A percentile compares a stretch with the other conserved stretches of the same genome.
These are phyloP conservation scores for Meredithiella fracta DNA, from an alignment of 2,329 filamentous ascomycete species.

Conservation along the genomic window DNA sequence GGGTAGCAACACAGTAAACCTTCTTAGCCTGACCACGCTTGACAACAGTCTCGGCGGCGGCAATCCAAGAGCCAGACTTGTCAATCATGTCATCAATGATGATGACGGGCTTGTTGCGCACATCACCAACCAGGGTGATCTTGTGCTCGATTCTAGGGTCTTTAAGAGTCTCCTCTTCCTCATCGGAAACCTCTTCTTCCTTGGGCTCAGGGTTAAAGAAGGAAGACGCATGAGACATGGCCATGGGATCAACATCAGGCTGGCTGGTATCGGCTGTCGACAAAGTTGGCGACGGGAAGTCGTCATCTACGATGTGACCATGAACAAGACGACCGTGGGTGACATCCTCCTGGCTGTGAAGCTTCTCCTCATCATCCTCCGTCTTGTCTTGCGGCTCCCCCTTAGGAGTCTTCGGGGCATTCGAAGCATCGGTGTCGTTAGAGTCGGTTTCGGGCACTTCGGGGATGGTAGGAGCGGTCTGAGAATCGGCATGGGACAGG, in stretches of 20 bases:
- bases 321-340: conserved; percentile 82
- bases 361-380: conserved; percentile 49
- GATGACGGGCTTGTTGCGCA: conserved; percentile 73
- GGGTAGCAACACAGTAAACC: conserved; percentile 95
- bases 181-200: conserved; percentile 72
- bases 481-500: conserved; percentile 2
- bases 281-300: conserved; percentile 63
- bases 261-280: conserved; percentile 52
- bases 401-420: neutral
- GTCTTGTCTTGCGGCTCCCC: conserved; percentile 19
- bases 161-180: conserved; percentile 79
- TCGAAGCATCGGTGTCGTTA: neutral
- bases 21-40: conserved; percentile 83
- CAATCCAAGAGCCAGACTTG: conserved; percentile 92
- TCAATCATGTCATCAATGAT: conserved; percentile 99
- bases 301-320: conserved; percentile 88
- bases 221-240: conserved; percentile 61
- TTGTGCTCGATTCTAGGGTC: conserved; percentile 76
- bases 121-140: conserved; percentile 93
- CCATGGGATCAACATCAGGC: conserved; percentile 67
- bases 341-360: conserved; percentile 65
- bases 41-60: conserved; percentile 87
- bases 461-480: conserved; percentile 8
- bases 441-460: conserved; percentile 10
- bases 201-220: conserved; percentile 54